Conservation (phyloP, 2,329 filamentous ascomycete species). For the Exophiala xenobiotica region DNA sequence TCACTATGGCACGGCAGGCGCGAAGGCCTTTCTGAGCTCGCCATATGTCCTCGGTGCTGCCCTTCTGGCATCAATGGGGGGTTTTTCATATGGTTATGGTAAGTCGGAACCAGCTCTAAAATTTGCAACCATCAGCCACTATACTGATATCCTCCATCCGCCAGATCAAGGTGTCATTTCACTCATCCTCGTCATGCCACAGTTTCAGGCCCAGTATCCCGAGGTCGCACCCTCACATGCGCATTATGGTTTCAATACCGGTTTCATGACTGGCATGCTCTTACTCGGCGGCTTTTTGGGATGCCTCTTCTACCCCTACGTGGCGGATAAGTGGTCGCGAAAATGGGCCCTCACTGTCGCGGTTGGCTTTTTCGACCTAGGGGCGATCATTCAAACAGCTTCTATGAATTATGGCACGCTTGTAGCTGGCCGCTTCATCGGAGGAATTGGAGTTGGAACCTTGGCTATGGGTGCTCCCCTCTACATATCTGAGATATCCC, state of each 20-base stretch:
- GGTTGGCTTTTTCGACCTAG: constrained; percentile 43
- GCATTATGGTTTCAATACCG: constrained; percentile 35
- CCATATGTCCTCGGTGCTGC: constrained; percentile 46
- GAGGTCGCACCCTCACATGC: constrained; percentile 32
- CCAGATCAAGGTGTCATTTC: constrained; percentile 44
- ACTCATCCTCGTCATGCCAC: constrained; percentile 47
- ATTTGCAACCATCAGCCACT: background rate
- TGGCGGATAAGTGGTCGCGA: constrained; percentile 43
- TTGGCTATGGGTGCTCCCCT: constrained; percentile 20
- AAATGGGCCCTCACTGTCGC: constrained; percentile 45
- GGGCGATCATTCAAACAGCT: constrained; percentile 40
- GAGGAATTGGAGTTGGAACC: constrained; percentile 44
- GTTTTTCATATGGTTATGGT: constrained; percentile 44
- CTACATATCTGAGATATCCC: constrained; percentile 27
- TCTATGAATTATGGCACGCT: constrained; percentile 9
- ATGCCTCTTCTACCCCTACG: constrained; percentile 41
- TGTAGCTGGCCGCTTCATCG: constrained; percentile 20
- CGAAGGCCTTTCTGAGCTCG: constrained; percentile 37
- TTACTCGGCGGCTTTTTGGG: constrained; percentile 35
- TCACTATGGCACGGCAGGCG: too few relatives aligned
- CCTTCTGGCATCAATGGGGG: constrained; percentile 44
- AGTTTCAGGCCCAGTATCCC: constrained; percentile 44
- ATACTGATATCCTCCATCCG: background rate
- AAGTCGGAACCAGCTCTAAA: too few relatives aligned
- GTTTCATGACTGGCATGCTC: constrained; percentile 50